Conservation (phyloP, 2,329 filamentous ascomycete genomes). For the Sclerotinia spermophila region DNA sequence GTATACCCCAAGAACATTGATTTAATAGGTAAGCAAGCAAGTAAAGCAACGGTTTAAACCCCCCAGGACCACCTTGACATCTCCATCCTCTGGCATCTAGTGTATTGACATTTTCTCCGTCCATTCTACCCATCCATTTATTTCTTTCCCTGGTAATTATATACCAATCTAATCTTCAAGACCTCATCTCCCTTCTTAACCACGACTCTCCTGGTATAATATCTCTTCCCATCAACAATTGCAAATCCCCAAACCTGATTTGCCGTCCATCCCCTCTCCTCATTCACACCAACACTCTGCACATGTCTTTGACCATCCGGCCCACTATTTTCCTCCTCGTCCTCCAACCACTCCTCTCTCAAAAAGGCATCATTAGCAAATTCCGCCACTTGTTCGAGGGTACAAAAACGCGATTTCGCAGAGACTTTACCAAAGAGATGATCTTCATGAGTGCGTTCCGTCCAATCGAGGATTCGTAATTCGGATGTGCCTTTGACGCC, state of each 20-base stretch:
- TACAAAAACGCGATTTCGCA: slow-evolving; percentile 17
- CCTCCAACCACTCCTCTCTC: slow-evolving; percentile 49
- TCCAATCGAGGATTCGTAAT: slow-evolving; percentile 53
- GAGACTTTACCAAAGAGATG: slow-evolving; percentile 58
- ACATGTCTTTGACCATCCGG: slow-evolving; percentile 44
- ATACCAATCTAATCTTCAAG: slow-evolving; percentile 42
- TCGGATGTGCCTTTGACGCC: slow-evolving; percentile 59
- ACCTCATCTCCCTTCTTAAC: slow-evolving; percentile 40
- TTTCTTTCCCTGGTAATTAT: slow-evolving; percentile 39
- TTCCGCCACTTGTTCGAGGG: slow-evolving; percentile 33
- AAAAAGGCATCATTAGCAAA: slow-evolving; percentile 40
- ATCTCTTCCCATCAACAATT: slow-evolving; percentile 41
- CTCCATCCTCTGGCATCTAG: not conserved
- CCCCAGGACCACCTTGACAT: not conserved
- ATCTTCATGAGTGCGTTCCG: slow-evolving; percentile 51
- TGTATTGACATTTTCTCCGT: not conserved
- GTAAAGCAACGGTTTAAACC: not conserved
- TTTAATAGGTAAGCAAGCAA: not conserved
- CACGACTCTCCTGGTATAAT: slow-evolving; percentile 41
- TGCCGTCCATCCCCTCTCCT: slow-evolving; percentile 50
- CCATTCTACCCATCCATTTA: slow-evolving; percentile 10
- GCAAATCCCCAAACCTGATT: slow-evolving; percentile 51
- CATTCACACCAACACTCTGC: slow-evolving; percentile 48
- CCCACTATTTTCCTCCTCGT: slow-evolving; percentile 41
- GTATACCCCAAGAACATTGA: not conserved